These are phyloP conservation scores for Mycena kentingensis DNA, from an alignment of 768 basidiomycete genomes.

Conservation along the genomic window DNA sequence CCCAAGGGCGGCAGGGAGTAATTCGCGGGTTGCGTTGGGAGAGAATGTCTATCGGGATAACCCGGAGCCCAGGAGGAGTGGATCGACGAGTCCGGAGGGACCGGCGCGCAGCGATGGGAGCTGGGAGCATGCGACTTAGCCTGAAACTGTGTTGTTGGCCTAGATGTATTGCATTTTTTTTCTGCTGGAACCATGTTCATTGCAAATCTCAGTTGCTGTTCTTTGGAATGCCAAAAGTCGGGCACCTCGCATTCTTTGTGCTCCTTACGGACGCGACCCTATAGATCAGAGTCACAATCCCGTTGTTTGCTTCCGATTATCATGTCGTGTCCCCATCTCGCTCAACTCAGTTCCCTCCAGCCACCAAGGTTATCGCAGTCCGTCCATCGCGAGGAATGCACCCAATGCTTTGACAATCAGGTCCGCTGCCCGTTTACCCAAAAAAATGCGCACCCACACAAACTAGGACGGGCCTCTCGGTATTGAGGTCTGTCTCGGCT, in stretches of 20 bases:
- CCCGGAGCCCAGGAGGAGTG: not conserved
- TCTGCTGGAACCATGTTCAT: no score
- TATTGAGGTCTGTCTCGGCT: conserved; percentile 85
- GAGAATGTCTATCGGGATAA: not conserved
- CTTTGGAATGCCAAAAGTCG: no score
- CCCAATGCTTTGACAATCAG: conserved; percentile 96
- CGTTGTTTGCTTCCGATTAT: no score
- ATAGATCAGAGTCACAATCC: no score
- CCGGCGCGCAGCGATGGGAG: not conserved
- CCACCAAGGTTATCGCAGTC: conserved; percentile 67
- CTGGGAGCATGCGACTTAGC: not conserved
- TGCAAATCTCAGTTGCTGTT: no score
- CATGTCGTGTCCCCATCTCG: conserved; percentile 58
- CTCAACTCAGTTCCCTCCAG: conserved; percentile 48
- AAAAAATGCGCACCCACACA: not conserved
- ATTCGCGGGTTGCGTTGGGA: not conserved
- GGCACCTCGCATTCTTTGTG: no score
- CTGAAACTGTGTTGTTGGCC: no score
- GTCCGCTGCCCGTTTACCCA: conserved; percentile 37
- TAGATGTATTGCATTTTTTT: no score
- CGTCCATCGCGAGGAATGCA: conserved; percentile 92
- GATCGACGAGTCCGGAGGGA: not conserved
- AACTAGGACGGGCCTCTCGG: conserved; percentile 71
- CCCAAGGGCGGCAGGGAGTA: not conserved
- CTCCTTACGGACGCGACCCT: no score